Conservation (phyloP, 2,329 filamentous ascomycete species). For the Lachnellula willkommii region DNA sequence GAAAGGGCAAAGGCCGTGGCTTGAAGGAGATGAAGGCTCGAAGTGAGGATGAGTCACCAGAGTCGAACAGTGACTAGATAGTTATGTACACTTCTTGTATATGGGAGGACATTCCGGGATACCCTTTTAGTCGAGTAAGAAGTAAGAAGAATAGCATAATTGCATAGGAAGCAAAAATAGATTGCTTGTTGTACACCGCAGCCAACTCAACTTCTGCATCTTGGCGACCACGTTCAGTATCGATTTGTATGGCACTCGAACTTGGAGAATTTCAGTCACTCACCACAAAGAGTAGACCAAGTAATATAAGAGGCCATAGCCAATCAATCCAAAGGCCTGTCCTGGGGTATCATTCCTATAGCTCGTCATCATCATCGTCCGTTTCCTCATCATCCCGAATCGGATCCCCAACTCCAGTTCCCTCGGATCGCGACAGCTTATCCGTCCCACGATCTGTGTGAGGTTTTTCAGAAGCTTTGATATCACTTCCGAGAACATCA, state of each 20-base stretch:
- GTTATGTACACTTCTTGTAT: conserved; percentile 6
- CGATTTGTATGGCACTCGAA: no score
- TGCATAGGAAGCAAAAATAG: conserved; percentile 9
- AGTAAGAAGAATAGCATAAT: background rate
- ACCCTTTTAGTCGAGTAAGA: background rate
- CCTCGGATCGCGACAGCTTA: no score
- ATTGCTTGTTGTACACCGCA: background rate
- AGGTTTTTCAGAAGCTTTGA: background rate
- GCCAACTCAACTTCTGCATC: background rate
- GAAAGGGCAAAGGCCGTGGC: conserved; percentile 35
- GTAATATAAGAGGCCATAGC: background rate
- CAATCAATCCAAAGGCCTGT: conserved; percentile 4
- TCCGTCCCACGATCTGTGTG: no score
- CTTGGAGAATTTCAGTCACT: no score
- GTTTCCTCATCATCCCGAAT: background rate
- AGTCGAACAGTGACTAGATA: conserved; percentile 20
- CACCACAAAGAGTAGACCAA: background rate
- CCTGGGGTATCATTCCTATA: conserved; percentile 19
- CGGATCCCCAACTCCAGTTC: no score
- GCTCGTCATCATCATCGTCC: conserved; percentile 5
- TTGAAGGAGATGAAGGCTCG: conserved; percentile 28
- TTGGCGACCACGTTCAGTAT: background rate
- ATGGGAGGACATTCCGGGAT: background rate
- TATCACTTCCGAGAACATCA: background rate
- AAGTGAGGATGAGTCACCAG: conserved; percentile 23